phyloP scores from a whole-genome alignment of 768 basidiomycete genomes.

The Pilatotrama ljubarskyi region DNA sequence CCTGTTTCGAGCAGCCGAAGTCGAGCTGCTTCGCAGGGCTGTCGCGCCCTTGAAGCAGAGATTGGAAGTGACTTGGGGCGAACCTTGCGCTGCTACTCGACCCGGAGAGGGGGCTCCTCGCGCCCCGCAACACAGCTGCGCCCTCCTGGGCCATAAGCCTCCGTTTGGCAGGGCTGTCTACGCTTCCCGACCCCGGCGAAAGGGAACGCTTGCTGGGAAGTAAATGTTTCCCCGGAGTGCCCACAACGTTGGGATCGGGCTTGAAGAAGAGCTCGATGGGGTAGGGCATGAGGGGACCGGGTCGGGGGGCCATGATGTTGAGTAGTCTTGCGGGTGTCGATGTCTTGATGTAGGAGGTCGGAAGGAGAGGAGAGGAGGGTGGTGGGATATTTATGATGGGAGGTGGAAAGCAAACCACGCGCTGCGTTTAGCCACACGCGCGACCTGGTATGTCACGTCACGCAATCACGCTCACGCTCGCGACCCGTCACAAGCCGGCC shows the following conservation, averaged over 20 bases:
- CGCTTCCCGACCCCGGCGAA: conserved; percentile 50
- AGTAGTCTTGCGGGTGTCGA: not conserved
- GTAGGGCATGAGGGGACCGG: conserved; percentile 63
- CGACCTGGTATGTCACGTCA: conserved; percentile 13
- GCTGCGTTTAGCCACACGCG: conserved; percentile 11
- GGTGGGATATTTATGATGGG: conserved; percentile 16
- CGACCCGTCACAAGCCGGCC: conserved; percentile 1
- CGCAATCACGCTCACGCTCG: conserved; percentile 1
- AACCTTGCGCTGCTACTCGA: conserved; percentile 42
- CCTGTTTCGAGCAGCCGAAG: conserved; percentile 40
- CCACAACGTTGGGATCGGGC: conserved; percentile 33
- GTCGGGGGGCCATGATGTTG: conserved; percentile 21
- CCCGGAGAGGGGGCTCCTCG: conserved; percentile 39
- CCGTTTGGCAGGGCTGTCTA: conserved; percentile 67
- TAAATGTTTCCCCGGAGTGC: conserved; percentile 30
- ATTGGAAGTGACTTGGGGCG: conserved; percentile 42
- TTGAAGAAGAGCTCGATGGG: conserved; percentile 61
- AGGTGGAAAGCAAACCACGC: conserved; percentile 20
- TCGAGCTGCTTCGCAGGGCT: conserved; percentile 56
- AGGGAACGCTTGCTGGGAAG: conserved; percentile 58
- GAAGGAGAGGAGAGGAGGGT: not conserved
- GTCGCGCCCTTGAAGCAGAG: conserved; percentile 42
- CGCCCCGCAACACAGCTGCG: conserved; percentile 40
- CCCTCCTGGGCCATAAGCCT: conserved; percentile 62
- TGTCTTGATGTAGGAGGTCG: conserved; percentile 4